These are phyloP conservation scores for Poterioochromonas sp. DNA, from an alignment of 352 stramenopile genomes.

Conservation along the genomic window DNA sequence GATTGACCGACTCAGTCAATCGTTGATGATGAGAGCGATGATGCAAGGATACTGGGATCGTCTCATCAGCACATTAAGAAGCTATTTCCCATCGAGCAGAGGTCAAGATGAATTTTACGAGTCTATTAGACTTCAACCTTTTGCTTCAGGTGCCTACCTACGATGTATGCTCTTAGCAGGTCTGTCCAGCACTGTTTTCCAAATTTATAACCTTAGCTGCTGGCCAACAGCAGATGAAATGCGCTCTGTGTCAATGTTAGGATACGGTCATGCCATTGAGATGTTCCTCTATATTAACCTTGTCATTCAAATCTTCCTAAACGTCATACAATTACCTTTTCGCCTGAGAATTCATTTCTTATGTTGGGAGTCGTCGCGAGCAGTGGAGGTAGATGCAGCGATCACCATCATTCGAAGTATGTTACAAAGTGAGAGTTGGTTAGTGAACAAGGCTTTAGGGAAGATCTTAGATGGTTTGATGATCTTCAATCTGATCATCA, in stretches of 20 bases:
- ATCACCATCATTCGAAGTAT: background rate
- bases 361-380: constrained; percentile 18
- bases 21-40: too few relatives aligned
- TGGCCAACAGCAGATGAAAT: background rate
- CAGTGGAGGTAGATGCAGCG: background rate
- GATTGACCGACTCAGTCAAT: too few relatives aligned
- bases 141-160: constrained; percentile 25
- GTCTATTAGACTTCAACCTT: background rate
- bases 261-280: background rate
- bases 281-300: background rate
- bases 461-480: background rate
- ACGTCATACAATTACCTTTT: background rate
- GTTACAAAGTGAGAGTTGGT: constrained; percentile 7
- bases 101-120: constrained; percentile 31
- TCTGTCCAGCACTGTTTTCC: background rate
- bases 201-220: background rate
- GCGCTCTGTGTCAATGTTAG: background rate
- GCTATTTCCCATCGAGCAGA: too few relatives aligned
- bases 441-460: background rate
- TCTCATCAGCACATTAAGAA: too few relatives aligned
- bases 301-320: background rate
- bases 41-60: too few relatives aligned
- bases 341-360: constrained; percentile 11
- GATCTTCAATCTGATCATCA: background rate
- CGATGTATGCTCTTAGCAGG: constrained; percentile 21